These are phyloP conservation scores for Meyerozyma smithsonii DNA, from an alignment of 1,139 yeast species.

Conservation along the genomic window DNA sequence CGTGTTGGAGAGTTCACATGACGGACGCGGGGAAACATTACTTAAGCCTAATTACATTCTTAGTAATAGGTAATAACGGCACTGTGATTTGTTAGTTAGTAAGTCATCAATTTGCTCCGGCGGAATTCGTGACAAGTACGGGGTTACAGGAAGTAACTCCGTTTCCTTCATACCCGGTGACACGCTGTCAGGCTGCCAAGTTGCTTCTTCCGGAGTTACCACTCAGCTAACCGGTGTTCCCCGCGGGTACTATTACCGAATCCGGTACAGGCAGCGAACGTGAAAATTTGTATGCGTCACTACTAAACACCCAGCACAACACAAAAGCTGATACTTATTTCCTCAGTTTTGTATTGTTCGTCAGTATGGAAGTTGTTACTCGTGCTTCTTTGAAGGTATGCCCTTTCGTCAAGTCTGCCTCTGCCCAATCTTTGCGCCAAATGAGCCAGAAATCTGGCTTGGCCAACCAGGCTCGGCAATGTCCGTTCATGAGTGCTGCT, in stretches of 20 bases:
- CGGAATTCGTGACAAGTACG: too few relatives aligned
- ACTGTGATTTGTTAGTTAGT: not conserved
- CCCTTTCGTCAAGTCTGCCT: conserved; percentile 75
- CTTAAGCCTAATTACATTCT: not conserved
- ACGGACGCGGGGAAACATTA: not conserved
- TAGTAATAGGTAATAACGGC: not conserved
- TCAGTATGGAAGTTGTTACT: conserved; percentile 69
- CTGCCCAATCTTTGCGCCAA: conserved; percentile 57
- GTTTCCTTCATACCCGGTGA: too few relatives aligned
- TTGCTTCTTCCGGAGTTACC: too few relatives aligned
- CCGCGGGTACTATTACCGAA: not conserved
- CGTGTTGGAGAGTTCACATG: not conserved
- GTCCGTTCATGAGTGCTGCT: conserved; percentile 89
- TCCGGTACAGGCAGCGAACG: not conserved
- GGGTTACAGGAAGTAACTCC: too few relatives aligned
- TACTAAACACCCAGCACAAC: not conserved
- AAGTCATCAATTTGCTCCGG: too few relatives aligned
- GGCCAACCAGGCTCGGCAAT: conserved; percentile 60
- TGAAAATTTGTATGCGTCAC: not conserved
- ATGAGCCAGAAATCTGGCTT: conserved; percentile 42
- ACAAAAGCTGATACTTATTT: not conserved
- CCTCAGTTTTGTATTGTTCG: not conserved
- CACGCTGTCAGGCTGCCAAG: too few relatives aligned
- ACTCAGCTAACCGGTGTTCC: too few relatives aligned
- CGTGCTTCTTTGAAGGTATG: conserved; percentile 77